A percentile compares a stretch with the other conserved stretches of the same genome.
Evolutionary conservation across 768 basidiomycete genomes (phyloP).

Genomic region (Suillus tomentosus): DNA sequence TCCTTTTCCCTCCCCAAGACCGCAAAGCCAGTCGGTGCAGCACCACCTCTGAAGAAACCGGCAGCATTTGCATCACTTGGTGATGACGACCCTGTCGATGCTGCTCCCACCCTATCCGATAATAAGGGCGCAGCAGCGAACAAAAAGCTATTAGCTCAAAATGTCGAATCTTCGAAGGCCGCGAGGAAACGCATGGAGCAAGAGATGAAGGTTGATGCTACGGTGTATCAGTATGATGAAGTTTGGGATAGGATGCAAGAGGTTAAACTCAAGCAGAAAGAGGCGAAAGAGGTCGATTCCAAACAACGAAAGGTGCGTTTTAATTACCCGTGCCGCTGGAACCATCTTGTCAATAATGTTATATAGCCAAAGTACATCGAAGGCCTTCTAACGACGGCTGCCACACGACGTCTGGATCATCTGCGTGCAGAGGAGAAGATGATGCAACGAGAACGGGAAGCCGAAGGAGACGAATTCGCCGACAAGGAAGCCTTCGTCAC

Average conservation of each 20-base stretch:
- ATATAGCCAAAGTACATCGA: conserved; percentile 90
- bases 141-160: conserved; percentile 59
- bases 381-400: conserved; percentile 74
- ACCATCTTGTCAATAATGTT: conserved; percentile 19
- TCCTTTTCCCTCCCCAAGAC: conserved; percentile 76
- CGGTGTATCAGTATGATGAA: conserved; percentile 94
- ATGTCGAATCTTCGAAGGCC: conserved; percentile 61
- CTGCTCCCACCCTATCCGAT: conserved; percentile 45
- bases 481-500: conserved; percentile 99
- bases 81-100: conserved; percentile 57
- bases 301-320: conserved; percentile 74
- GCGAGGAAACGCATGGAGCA: conserved; percentile 73
- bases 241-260: conserved; percentile 96
- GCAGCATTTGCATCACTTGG: conserved; percentile 63
- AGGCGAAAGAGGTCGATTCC: conserved; percentile 72
- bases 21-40: conserved; percentile 55
- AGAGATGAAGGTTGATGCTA: conserved; percentile 76
- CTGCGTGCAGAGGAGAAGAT: conserved; percentile 97
- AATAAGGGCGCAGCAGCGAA: conserved; percentile 46
- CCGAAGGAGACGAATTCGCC: conserved; percentile 89
- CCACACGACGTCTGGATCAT: conserved; percentile 86
- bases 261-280: conserved; percentile 73
- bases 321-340: not conserved
- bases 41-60: conserved; percentile 57
- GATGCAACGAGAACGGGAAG: conserved; percentile 90